Base-by-base conservation (phyloP, 2,329 filamentous ascomycete species). In the Fusarium humuli region DNA sequence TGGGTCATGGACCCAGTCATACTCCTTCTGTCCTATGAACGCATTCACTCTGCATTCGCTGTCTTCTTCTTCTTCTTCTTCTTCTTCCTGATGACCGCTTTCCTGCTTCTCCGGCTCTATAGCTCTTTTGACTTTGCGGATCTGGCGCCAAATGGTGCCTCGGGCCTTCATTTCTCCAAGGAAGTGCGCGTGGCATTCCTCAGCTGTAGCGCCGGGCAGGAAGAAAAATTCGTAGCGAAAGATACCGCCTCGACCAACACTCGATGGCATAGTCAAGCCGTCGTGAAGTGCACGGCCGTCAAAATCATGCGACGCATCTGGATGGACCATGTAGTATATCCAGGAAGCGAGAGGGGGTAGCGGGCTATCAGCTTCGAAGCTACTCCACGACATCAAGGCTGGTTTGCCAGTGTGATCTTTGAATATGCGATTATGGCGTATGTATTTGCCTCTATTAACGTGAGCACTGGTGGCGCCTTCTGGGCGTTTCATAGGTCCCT, bases 141-240 rank as follows among this genome's bases (percentile, higher is more conserved):
- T 54, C 13, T 58, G 41, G 29, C 53, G 54, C 65, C 57, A 66
- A 2, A 65, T 53, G 12, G 57, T 56, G 18, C 57, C 62, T 42
- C 41, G 49, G 53, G 62, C 41, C 16, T 46, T 25, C 7, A 66
- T 30, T 14, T 66, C 62, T 16, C 16, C 18, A 46, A 29, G 37
- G 34, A 56, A 66, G 20, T 66, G 41, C 5, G 29, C 29, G 10
- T 50, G 9, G 16, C 45, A 68, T 27, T 66, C 53, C 27, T 62
- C 40, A 8, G 53, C 22, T 6, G 45, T 58, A 14, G 57, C 44
- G 7, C 30, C 40, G 16, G 54, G 45, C 1, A 63, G 25, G n/a
- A 58, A 63, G 40, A 55, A 63, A 16, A 48, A 59, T 25, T 63
- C 49, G 3, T 45, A 59, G 9, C 57, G 32, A 20, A 55, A 47